Evolutionary conservation across 768 basidiomycete species (phyloP).

Genomic region (Chalciporus piperatus): DNA sequence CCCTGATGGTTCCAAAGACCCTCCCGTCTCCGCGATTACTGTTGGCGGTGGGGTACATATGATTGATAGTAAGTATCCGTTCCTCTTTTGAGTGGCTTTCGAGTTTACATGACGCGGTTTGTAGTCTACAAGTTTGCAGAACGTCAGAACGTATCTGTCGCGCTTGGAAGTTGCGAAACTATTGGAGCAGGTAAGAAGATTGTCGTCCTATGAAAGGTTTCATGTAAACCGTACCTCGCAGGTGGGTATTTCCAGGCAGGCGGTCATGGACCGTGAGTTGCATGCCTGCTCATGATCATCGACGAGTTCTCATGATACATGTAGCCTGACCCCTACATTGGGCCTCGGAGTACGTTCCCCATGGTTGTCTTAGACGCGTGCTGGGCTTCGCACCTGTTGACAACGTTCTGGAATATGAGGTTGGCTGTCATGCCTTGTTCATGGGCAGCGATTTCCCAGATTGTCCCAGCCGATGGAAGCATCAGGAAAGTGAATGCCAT

Average conservation of each 20-base stretch:
- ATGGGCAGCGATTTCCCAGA: slow-evolving; percentile 2
- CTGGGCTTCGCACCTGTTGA: slow-evolving; percentile 35
- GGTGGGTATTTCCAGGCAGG: slow-evolving; percentile 50
- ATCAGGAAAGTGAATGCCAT: slow-evolving; percentile 38
- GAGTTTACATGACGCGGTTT: no score
- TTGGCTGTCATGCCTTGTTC: background rate
- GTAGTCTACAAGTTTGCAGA: slow-evolving; percentile 8
- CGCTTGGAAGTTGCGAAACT: slow-evolving; percentile 19
- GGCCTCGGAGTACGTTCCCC: no score
- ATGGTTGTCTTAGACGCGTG: background rate
- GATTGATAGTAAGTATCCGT: no score
- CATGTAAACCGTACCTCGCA: background rate
- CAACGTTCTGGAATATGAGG: slow-evolving; percentile 42
- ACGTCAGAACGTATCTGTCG: slow-evolving; percentile 10
- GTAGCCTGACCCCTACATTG: no score
- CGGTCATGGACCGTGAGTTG: slow-evolving; percentile 37
- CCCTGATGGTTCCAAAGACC: no score
- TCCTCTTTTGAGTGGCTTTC: no score
- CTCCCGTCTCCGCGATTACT: no score
- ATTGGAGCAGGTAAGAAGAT: slow-evolving; percentile 16
- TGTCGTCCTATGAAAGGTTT: no score
- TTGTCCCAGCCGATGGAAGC: slow-evolving; percentile 43
- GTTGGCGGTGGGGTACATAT: no score
- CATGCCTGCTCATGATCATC: no score
- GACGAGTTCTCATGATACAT: no score